These are phyloP conservation scores for Russula foetens DNA, from an alignment of 768 basidiomycete species.

Conservation along the genomic window DNA sequence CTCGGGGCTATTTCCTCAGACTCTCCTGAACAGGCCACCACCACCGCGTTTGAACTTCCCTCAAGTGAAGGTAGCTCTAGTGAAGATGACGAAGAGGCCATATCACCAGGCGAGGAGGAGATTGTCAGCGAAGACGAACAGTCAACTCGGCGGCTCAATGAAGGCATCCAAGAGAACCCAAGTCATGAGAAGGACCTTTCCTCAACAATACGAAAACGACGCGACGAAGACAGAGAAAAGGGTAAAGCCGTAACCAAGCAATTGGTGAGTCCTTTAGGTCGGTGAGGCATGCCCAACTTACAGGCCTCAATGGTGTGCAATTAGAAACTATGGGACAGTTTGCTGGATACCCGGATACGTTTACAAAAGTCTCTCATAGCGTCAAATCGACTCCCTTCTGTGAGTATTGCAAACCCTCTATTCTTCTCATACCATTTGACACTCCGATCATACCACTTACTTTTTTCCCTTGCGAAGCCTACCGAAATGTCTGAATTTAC, in stretches of 20 bases:
- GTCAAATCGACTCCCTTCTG: constrained; percentile 58
- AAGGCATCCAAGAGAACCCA: constrained; percentile 4
- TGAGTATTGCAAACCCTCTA: constrained; percentile 28
- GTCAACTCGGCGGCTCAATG: neutral
- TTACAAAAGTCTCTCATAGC: constrained; percentile 72
- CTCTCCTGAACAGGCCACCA: constrained; percentile 22
- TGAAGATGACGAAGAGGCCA: constrained; percentile 19
- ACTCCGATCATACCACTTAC: constrained; percentile 21
- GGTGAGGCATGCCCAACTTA: neutral
- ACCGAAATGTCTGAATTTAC: constrained; percentile 27
- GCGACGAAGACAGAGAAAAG: constrained; percentile 68
- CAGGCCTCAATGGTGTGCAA: neutral
- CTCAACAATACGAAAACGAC: constrained; percentile 45
- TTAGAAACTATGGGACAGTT: constrained; percentile 76
- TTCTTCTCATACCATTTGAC: neutral
- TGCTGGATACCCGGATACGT: constrained; percentile 87
- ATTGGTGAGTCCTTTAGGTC: constrained; percentile 46
- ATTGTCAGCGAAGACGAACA: constrained; percentile 19
- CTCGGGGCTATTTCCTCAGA: constrained; percentile 25
- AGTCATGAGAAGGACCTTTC: constrained; percentile 38
- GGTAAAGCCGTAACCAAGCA: constrained; percentile 80
- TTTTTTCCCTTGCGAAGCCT: constrained; percentile 29
- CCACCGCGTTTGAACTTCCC: constrained; percentile 6
- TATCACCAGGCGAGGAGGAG: constrained; percentile 19
- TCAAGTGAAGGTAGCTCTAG: neutral